Base-by-base conservation (phyloP, 2,329 filamentous ascomycete genomes). In the Colletotrichum cordylinicola region DNA sequence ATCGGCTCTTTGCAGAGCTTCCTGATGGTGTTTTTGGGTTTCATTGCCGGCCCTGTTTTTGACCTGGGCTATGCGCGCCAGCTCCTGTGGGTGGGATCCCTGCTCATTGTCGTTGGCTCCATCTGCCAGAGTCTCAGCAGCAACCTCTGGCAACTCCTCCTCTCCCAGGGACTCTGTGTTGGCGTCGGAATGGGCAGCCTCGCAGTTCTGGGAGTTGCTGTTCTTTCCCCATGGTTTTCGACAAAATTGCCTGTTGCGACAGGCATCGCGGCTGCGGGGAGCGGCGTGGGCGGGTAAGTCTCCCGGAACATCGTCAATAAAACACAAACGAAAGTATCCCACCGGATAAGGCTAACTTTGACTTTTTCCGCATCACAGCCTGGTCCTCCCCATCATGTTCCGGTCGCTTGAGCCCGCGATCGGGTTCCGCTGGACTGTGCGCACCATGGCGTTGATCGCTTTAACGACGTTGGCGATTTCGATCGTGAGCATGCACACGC, bases 331-430 rank as follows among this genome's bases (percentile, higher is more conserved):
- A 77, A 87, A 90, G 62, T 88, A 89, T 1, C 82, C 94, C 7
- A 92, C 90, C 66, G 60, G n/a, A 89, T 94, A 69, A 93, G 93
- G 21, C 82, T 94, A 21, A 87, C 89, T 3, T 92, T 93, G 12
- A 90, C 88, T 67, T 90, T 88, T 29, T 21, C 29, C 29, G 58
- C 87, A 6, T 84, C 90, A 89, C 4, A 89, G 89, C 4, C 83
- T 91, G 10, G 67, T 76, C 27, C 39, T 76, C 6, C 74, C 71
- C 21, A 48, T 76, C 18, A 33, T 75, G 21, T 76, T 75, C 13
- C 65, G 71, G 6, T 52, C 31, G 13, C 52, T 74, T 3, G 10
- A 74, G n/a, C 70, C 70, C 7, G 31, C 33, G 15, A 48, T 76
- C 16, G 74, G 74, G 18, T 76, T 74, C 37, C 37, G 58, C 27